These are phyloP conservation scores for Claviceps humidiphila DNA, from an alignment of 2,329 filamentous ascomycete species.

Conservation along the genomic window DNA sequence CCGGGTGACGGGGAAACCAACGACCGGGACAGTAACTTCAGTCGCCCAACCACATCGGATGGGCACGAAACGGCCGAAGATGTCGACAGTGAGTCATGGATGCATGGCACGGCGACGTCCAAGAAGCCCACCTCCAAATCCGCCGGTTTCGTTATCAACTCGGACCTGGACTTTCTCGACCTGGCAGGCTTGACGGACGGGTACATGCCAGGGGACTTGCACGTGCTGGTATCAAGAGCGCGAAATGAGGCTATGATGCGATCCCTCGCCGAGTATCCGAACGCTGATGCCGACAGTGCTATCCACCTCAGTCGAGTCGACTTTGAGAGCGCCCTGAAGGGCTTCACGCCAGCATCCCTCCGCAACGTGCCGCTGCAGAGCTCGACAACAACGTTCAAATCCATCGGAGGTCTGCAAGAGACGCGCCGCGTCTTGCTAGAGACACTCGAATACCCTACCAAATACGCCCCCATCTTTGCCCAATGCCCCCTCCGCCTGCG, in stretches of 20 bases:
- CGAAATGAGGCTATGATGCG: conserved; percentile 88
- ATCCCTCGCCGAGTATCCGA: conserved; percentile 41
- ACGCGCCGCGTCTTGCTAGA: conserved; percentile 88
- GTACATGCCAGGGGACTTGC: conserved; percentile 93
- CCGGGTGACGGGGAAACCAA: conserved; percentile 18
- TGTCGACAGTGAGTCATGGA: conserved; percentile 54
- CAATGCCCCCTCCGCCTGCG: conserved; percentile 90
- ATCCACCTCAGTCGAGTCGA: conserved; percentile 60
- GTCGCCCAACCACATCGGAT: conserved; percentile 43
- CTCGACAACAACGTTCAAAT: conserved; percentile 82
- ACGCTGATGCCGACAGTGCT: conserved; percentile 29
- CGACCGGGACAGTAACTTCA: conserved; percentile 28
- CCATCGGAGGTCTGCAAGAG: conserved; percentile 76
- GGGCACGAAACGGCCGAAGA: conserved; percentile 27
- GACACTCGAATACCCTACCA: conserved; percentile 92
- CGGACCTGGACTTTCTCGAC: conserved; percentile 78
- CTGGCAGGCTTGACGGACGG: conserved; percentile 90
- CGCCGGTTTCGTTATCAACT: conserved; percentile 59
- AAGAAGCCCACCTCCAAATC: conserved; percentile 20
- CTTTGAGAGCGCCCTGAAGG: conserved; percentile 73
- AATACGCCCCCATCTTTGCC: conserved; percentile 94
- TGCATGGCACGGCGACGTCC: conserved; percentile 52
- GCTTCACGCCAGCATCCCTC: conserved; percentile 88
- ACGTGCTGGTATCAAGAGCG: conserved; percentile 72
- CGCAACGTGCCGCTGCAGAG: conserved; percentile 90